Evolutionary conservation across 2,329 filamentous ascomycete genomes (phyloP), one percentile per base, ranked within the genome.

Genomic region (Colletotrichum horii): DNA sequence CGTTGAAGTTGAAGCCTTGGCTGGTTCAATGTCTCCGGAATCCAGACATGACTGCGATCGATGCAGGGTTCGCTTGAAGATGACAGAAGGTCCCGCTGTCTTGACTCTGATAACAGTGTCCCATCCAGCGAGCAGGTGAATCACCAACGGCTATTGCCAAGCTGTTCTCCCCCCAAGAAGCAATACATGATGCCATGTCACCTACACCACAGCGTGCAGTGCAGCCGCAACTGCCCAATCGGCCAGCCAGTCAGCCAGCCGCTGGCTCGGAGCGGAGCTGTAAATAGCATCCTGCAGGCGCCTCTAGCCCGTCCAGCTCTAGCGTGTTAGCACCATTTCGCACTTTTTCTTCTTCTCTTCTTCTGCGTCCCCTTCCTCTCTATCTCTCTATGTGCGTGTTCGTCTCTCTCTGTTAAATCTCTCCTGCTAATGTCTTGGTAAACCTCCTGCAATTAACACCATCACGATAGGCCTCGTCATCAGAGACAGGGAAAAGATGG

Each of bases 131-230:
- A n/a, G 9, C 43, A 22, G 52, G 48, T 61, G 26, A 58, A 68
- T 60, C 62, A 52, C 32, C 56, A 75, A 75, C 73, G 62, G 73
- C 67, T n/a, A 67, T 72, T 68, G 70, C 73, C 73, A 75, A 75
- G 73, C 66, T 60, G 32, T 32, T 24, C 32, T 11, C 30, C 19
- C 26, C 58, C 62, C 61, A 75, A 75, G 56, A 68, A 64, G 26
- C 69, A 64, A 67, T 67, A 62, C 38, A n/a, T 62, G 16, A 55
- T 32, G 61, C 60, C 60, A 66, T 71, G 69, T 66, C 62, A 65
- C 58, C 56, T 24, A 15, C 70, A 61, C 24, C 28, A 48, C 66
- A 32, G 43, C 64, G 9, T 19, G 26, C 30, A 24, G 16, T n/a
- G 43, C 38, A 34, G 58, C 60, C 43, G 19, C 65, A 60, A 34